Evolutionary conservation across 2,329 filamentous ascomycete species (phyloP).

Genomic region (Lachnellula subtilissima): DNA sequence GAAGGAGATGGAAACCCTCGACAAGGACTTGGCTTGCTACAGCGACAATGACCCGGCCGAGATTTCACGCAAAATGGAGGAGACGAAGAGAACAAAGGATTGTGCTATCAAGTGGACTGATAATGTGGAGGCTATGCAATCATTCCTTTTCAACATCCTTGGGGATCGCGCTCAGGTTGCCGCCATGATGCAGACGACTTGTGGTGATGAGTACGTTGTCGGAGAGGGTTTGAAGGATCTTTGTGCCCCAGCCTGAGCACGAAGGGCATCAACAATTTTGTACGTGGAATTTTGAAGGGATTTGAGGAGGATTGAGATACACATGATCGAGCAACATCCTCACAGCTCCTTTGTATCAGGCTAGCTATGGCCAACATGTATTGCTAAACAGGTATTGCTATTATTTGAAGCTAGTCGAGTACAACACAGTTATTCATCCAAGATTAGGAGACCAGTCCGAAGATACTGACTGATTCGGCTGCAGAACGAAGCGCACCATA

Average conservation of each 20-base stretch:
- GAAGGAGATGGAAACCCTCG: conserved; percentile 26
- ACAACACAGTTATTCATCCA: no score
- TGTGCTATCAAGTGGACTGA: conserved; percentile 30
- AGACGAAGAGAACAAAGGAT: conserved; percentile 26
- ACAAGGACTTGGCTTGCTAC: conserved; percentile 30
- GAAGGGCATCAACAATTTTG: not conserved
- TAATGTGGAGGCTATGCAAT: conserved; percentile 29
- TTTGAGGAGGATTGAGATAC: no score
- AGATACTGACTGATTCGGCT: no score
- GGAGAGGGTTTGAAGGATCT: conserved; percentile 42
- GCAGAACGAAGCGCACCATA: no score
- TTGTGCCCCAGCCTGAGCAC: conserved; percentile 7
- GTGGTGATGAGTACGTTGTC: conserved; percentile 44
- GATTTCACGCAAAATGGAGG: conserved; percentile 25
- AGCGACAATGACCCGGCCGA: conserved; percentile 30
- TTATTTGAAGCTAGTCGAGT: no score
- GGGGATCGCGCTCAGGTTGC: conserved; percentile 34
- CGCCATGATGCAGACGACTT: conserved; percentile 35
- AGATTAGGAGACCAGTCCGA: no score
- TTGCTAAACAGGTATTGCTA: no score
- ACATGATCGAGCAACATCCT: no score
- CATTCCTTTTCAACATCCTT: conserved; percentile 22
- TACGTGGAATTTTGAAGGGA: not conserved
- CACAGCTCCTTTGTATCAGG: no score
- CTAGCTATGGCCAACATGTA: no score